Percentiles rank a stretch among this genome's conserved stretches.
These are phyloP conservation scores for Cicer chorassanicum DNA, from an alignment of 306 rosid species.

Conservation along the genomic window DNA sequence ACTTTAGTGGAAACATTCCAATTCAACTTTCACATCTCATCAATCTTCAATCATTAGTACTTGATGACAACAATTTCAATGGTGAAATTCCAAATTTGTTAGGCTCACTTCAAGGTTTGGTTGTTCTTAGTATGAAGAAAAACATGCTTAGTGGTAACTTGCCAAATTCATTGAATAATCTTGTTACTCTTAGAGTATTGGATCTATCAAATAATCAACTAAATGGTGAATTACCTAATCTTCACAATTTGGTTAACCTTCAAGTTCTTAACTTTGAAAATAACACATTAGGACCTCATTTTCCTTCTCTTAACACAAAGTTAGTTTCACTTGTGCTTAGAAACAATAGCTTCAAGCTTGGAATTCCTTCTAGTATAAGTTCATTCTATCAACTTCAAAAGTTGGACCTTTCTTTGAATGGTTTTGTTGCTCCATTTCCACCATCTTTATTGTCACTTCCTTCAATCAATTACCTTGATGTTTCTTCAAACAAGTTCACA, in stretches of 20 bases:
- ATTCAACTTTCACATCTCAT: slow-evolving; percentile 56
- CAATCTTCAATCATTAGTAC: slow-evolving; percentile 73
- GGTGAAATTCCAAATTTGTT: slow-evolving; percentile 67
- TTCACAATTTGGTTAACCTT: slow-evolving; percentile 66
- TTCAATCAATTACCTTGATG: slow-evolving; percentile 71
- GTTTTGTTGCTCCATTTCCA: slow-evolving; percentile 77
- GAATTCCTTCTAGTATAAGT: slow-evolving; percentile 62
- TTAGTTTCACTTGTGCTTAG: slow-evolving; percentile 70
- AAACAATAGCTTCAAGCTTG: slow-evolving; percentile 66
- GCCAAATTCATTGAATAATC: slow-evolving; percentile 60
- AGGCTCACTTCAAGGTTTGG: slow-evolving; percentile 65
- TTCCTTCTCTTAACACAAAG: slow-evolving; percentile 72
- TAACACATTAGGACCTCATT: slow-evolving; percentile 74
- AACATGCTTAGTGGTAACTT: slow-evolving; percentile 65
- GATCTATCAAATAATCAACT: slow-evolving; percentile 72
- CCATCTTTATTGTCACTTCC: slow-evolving; percentile 70
- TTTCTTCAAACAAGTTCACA: slow-evolving; percentile 76
- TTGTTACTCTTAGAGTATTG: slow-evolving; percentile 64
- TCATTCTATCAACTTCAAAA: slow-evolving; percentile 69
- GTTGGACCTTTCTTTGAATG: slow-evolving; percentile 78
- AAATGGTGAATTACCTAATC: slow-evolving; percentile 73
- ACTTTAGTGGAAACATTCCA: slow-evolving; percentile 71
- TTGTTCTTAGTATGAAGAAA: slow-evolving; percentile 72
- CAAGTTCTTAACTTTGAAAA: slow-evolving; percentile 75
- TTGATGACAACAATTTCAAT: slow-evolving; percentile 71